A percentile compares a stretch with the other conserved stretches of the same genome.
These are phyloP conservation scores for Metschnikowia borealis DNA, from an alignment of 805 yeast genomes.

Conservation along the genomic window DNA sequence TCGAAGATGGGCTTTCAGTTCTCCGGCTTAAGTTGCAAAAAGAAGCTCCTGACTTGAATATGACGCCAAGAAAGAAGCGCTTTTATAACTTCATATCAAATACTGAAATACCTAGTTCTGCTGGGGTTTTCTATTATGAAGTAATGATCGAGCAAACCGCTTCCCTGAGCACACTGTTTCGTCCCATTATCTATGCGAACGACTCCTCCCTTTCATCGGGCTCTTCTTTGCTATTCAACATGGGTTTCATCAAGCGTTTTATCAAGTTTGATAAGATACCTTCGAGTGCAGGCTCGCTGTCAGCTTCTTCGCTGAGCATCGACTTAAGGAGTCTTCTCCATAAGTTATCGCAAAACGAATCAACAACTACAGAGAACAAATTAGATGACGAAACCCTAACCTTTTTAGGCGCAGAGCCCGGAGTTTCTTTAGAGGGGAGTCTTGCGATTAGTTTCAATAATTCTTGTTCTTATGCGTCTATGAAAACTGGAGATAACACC, in stretches of 20 bases:
- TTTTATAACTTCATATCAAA: conserved; percentile 38
- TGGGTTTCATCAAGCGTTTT: conserved; percentile 32
- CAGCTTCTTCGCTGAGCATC: conserved; percentile 15
- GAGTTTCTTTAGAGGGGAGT: conserved; percentile 37
- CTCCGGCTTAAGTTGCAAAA: conserved; percentile 21
- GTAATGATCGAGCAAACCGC: conserved; percentile 33
- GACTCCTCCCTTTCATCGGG: conserved; percentile 33
- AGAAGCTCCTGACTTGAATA: not conserved
- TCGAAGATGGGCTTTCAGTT: conserved; percentile 28
- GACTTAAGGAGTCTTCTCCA: conserved; percentile 30
- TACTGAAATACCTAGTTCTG: conserved; percentile 27
- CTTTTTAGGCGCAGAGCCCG: conserved; percentile 33
- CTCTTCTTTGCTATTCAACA: conserved; percentile 28
- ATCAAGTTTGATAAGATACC: conserved; percentile 22
- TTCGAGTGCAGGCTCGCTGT: conserved; percentile 4
- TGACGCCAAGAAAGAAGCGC: conserved; percentile 10
- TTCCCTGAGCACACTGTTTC: conserved; percentile 28
- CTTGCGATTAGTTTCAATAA: conserved; percentile 40
- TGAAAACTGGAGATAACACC: conserved; percentile 26
- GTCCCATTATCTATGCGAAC: conserved; percentile 31
- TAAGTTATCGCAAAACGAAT: conserved; percentile 21
- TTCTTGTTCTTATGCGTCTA: conserved; percentile 36
- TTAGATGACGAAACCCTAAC: conserved; percentile 20
- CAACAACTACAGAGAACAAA: conserved; percentile 3
- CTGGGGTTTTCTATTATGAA: conserved; percentile 41